Evolutionary conservation across 495 filamentous ascomycete species (phyloP), one percentile per base, ranked within the genome.

Genomic region (Parathielavia hyrcaniae): DNA sequence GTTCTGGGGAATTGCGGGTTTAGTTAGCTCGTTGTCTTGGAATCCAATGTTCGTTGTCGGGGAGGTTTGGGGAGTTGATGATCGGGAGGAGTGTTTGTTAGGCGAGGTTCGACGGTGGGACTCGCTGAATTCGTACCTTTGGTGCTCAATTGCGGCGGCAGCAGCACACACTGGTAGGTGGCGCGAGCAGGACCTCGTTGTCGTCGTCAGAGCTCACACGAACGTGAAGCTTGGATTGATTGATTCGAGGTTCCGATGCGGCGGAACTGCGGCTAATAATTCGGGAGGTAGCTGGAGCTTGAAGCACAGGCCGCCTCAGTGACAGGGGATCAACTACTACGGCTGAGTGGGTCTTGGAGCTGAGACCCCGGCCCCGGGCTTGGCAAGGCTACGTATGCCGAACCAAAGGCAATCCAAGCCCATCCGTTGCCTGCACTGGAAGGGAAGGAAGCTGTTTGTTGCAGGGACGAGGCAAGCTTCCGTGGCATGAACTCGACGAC

Each of bases 301-400:
- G 55, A 30, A 50, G 53, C 51, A 54, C 50, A 22, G 55, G 39
- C 26, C n/a, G n/a, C n/a, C n/a, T n/a, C 34, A 53, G 39, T 7
- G 40, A 45, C 60, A 57, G 55, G 58, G 58, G 47, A 32, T 17
- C 39, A 17, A 26, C n/a, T n/a, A 12, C 16, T 17, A 48, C 45
- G 23, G 48, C 47, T 30, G n/a, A 46, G 53, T 59, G 62, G 56
- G 52, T 40, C 53, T 32, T 6, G 20, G 17, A 52, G 54, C 46
- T 61, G 39, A 36, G 35, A 41, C 40, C 40, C 45, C 19, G 16
- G 17, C n/a, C 40, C 40, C 47, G 11, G 55, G 57, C 68, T 71
- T 71, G 68, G 68, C 68, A 69, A 71, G 67, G 68, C 68, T 71
- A 71, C 68, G 68, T 71, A 69, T 71, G 63, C 66, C 57, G 64